Evolutionary conservation across 148 eudicot species (phyloP), one percentile per base, ranked within the genome.

Genomic region (Bassia scoparia): DNA sequence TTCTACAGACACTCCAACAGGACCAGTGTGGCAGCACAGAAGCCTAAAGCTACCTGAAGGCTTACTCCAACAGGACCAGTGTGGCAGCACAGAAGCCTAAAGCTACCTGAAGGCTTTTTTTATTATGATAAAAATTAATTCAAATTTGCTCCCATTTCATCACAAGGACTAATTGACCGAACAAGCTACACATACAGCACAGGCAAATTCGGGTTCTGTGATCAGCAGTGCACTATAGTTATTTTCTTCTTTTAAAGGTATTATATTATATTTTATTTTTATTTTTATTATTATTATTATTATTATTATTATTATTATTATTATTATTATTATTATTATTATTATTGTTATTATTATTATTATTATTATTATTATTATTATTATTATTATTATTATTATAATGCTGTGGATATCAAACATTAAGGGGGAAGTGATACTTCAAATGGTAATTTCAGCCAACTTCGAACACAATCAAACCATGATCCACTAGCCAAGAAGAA

Each of bases 111-210:
- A n/a, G 15, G 41, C 46, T 14, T 41, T 11, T 41, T 41, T 41
- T 1, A 7, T 8, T 5, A 41, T 2, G 12, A 8, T 8, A 11
- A 41, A 41, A 41, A 41, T 14, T 8, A 41, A 37, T n/a, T n/a
- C 5, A 37, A 37, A 37, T 10, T 0, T 37, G 43, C 43, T n/a
- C 11, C 30, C 16, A 68, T 17, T 46, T 49, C 69, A 66, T 23
- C 17, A 35, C 10, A n/a, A 44, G 26, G 34, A 37, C 41, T 29
- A 55, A 37, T 30, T 26, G 35, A 14, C 33, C 66, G 37, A 41
- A 43, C 52, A 59, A 65, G 31, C 50, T 38, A n/a, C 50, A 65
- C 3, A 66, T 26, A 66, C 48, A 66, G 53, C 50, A 66, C 17
- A n/a, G 49, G 31, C 50, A 35, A 37, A 18, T 37, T 21, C 37